These are phyloP conservation scores for Russula compacta DNA, from an alignment of 768 basidiomycete genomes.

Conservation along the genomic window DNA sequence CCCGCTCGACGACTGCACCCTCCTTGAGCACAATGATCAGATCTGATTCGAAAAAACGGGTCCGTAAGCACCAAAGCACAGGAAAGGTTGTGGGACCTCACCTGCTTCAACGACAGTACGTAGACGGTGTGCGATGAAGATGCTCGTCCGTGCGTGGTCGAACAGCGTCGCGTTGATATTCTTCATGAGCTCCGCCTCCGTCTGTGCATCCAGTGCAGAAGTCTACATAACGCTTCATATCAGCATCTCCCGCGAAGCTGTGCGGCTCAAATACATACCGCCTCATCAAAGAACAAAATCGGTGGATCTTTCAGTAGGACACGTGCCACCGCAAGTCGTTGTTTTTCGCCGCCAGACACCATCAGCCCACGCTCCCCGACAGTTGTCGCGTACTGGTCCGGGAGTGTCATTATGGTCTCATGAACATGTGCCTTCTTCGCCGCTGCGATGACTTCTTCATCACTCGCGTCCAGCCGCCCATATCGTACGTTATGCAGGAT, in stretches of 20 bases:
- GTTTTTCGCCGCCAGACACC: slow-evolving; percentile 99
- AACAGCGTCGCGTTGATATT: slow-evolving; percentile 79
- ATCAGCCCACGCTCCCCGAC: slow-evolving; percentile 96
- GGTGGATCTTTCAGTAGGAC: slow-evolving; percentile 90
- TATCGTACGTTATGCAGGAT: slow-evolving; percentile 95
- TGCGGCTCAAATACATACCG: slow-evolving; percentile 41
- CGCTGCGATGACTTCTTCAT: slow-evolving; percentile 81
- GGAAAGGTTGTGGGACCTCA: slow-evolving; percentile 26
- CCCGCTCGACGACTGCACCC: slow-evolving; percentile 87
- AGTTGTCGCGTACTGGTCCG: slow-evolving; percentile 80
- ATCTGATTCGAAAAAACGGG: slow-evolving; percentile 37
- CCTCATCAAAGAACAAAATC: slow-evolving; percentile 97
- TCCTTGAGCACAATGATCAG: slow-evolving; percentile 89
- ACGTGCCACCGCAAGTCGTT: slow-evolving; percentile 88
- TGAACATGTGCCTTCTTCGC: slow-evolving; percentile 84
- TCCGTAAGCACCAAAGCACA: background rate
- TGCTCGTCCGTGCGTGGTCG: slow-evolving; percentile 77
- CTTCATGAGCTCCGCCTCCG: slow-evolving; percentile 90
- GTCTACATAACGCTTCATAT: slow-evolving; percentile 44
- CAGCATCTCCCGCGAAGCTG: background rate
- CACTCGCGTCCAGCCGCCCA: slow-evolving; percentile 76
- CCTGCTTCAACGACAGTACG: slow-evolving; percentile 89
- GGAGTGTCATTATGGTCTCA: slow-evolving; percentile 65
- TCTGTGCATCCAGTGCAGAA: slow-evolving; percentile 90
- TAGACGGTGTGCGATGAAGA: slow-evolving; percentile 93